Evolutionary conservation across 2,329 filamentous ascomycete genomes (phyloP), one percentile per base, ranked within the genome.

Genomic region (Purpureocillium takamizusanense): DNA sequence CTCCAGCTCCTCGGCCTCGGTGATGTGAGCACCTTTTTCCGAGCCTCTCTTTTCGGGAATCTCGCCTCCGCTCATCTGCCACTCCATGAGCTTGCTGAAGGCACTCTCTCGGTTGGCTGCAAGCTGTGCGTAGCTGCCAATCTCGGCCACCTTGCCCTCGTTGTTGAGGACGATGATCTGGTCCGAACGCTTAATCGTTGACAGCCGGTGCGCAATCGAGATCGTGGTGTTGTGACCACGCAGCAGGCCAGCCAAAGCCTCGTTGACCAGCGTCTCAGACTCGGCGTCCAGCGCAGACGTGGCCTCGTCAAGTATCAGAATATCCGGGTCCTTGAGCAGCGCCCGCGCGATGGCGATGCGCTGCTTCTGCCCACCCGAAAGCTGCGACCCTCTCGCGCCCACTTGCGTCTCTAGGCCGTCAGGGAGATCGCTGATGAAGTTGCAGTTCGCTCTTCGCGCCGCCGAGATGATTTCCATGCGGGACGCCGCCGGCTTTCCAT

Each of bases 1-100:
- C 23, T 72, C 69, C 17, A 74, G 65, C 50, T 70, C 68, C 52
- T 77, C 72, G 4, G 52, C 59, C 52, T 76, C 71, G 0, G 67
- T 69, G 31, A 76, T 65, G 41, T 66, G 60, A 4, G 60, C 58
- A 9, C 55, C 56, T 3, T 50, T 49, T n/a, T 52, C 56, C 16
- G 46, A 53, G 35, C 44, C 54, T 15, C 47, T 55, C 27, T 66
- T 63, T 4, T 70, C 58, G 1, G 69, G 59, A 8, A 69, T 54
- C 40, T 94, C 87, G 8, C 84, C 83, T 11, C 89, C 90, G 51
- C 76, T 92, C 78, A 97, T 85, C 65, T 98, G 92, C 89, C 89
- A 97, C 62, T 97, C 90, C 92, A 98, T 98, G 38, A 98, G 70
- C 63, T 84, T 92, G 51, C 81, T 90, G 56, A 98, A 98, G 2